Evolutionary conservation across 257 asterid species (phyloP), one percentile per base, ranked within the genome.

Genomic region (Sherardia arvensis): DNA sequence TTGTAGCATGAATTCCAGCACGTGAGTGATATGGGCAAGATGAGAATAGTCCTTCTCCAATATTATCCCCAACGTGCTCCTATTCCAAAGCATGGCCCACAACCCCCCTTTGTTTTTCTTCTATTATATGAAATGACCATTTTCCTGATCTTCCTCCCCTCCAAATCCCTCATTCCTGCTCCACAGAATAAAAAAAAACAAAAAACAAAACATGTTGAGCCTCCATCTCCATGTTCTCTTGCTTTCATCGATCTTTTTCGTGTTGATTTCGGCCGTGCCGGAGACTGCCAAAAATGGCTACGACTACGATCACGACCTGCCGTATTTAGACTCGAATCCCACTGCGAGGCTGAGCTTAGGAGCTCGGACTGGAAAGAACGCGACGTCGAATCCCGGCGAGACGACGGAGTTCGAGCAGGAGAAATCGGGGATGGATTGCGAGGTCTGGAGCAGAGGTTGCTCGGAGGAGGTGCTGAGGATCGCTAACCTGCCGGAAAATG

Each of bases 391-490:
- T 27, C 25, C 59, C 15, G n/a, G n/a, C 59, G 27, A 32, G 27
- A 17, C 30, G 29, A 14, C 40, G 28, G 51, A 1, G 25, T 48
- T 23, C 7, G 15, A 4, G 20, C 27, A 5, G 7, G 21, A 10
- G 27, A 3, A 23, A n/a, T 64, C 68, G 10, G 12, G 62, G 0
- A 53, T 67, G 7, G 85, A 71, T 30, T 82, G 84, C 49, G 14
- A 56, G 4, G 79, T 47, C 5, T 84, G 95, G 95, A 85, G 67
- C 74, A 64, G 71, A 23, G 83, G 63, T 0, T 79, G 93, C 66
- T 81, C 88, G 12, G 78, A 79, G 1, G 87, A 79, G 20, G 66
- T 91, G 20, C 11, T 84, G 74, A 66, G 22, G 57, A 53, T 85
- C 36, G 85, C 95, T 4, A 68, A 64, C 57, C 59, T 53, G 49